phyloP scores from a whole-genome alignment of 371 early-diverging fungal species.

The Apophysomyces ossiformis region DNA sequence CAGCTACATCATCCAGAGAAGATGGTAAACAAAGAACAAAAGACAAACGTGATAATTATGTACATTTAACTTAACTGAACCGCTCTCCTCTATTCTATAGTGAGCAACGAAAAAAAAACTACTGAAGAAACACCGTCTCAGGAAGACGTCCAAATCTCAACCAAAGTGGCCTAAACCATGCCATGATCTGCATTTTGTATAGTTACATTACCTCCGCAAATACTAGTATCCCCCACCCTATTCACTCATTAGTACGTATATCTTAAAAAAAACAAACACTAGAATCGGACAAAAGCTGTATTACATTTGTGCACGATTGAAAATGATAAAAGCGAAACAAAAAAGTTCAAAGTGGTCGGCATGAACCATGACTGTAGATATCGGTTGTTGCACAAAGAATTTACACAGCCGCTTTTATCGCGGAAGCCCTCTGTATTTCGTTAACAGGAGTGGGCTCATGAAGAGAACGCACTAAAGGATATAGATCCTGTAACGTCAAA shows the following conservation, averaged over 20 bases:
- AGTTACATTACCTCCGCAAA: neutral
- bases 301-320: too few relatives aligned
- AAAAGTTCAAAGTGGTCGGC: neutral
- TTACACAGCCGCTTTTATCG: neutral
- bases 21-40: neutral
- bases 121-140: neutral
- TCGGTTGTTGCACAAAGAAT: neutral
- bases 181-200: neutral
- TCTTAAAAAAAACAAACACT: too few relatives aligned
- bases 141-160: neutral
- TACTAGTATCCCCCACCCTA: neutral
- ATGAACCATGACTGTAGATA: neutral
- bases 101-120: neutral
- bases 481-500: slow-evolving; percentile 34
- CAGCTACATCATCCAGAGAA: neutral
- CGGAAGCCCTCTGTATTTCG: neutral
- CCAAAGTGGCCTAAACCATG: neutral
- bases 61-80: too few relatives aligned
- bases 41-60: too few relatives aligned
- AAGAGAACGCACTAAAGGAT: slow-evolving; percentile 20
- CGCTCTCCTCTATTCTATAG: neutral
- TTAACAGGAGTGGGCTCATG: neutral
- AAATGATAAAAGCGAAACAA: neutral
- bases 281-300: too few relatives aligned
- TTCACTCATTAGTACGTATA: neutral